Base-by-base conservation (phyloP, 352 stramenopile species). In the Pythium angustatum region DNA sequence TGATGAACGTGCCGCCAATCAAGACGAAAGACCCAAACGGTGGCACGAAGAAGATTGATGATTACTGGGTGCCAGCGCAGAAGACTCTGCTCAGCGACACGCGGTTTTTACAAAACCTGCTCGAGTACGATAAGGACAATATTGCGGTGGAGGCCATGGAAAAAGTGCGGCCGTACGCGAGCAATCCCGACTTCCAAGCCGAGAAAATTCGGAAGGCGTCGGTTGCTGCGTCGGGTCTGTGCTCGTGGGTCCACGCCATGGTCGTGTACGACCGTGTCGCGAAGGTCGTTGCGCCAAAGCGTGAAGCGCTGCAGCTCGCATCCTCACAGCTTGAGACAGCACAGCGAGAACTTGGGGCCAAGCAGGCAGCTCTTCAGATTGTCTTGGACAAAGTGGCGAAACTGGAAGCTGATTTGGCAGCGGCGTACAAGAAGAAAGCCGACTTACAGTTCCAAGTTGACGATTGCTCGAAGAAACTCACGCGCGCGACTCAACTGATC, bases 61-160 rank as follows among this genome's bases (percentile, higher is more conserved):
- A 98, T 61, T 98, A 98, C 62, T 98, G 94, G 95, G 91, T 79
- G 2, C 86, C 93, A 0, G 92, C 94, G 3, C 88, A 98, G 67
- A 98, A 98, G 58, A 78, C 94, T 7, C 48, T 98, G 33, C 76
- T 99, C 17, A 96, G 79, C 33, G 93, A 99, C 62, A 89, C 96
- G 33, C 71, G 85, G 0, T 99, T 99, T 64, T 63, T 99, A 4
- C 79, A 97, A 66, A 96, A 97, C 51, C 69, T 99, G 10, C 79
- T 97, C 28, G 92, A 97, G 53, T 99, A 98, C 67, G 94, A 99
- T 72, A 98, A 98, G 67, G 95, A 99, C 71, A 97, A 98, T 66
- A 98, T 98, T 57, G 63, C 70, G 4, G 70, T 73, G 7, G 84
- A 96, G n/a, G 91, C 96, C 3, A 94, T 98, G 62, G 82, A 95